Conservation (phyloP, 148 eudicot genomes). For the Heliosperma pusillum region DNA sequence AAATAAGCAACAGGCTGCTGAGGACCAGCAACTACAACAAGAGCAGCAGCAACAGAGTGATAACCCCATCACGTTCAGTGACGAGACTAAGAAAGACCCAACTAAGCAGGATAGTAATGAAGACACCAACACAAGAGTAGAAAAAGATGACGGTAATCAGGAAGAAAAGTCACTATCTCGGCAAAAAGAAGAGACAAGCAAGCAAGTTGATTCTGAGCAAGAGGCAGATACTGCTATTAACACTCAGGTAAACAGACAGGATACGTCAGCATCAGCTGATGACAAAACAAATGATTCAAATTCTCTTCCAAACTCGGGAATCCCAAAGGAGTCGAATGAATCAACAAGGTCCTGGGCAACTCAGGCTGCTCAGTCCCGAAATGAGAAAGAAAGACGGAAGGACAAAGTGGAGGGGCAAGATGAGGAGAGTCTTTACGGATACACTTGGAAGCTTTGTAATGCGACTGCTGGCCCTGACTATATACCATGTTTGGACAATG, state of each 20-base stretch:
- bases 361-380: slow-evolving; percentile 61
- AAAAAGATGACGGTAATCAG: slow-evolving; percentile 16
- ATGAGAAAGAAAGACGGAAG: slow-evolving; percentile 59
- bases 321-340: slow-evolving; percentile 71
- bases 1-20: slow-evolving; percentile 25
- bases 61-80: slow-evolving; percentile 31
- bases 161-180: slow-evolving; percentile 19
- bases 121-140: slow-evolving; percentile 15
- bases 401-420: slow-evolving; percentile 27
- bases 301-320: slow-evolving; percentile 44
- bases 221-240: neutral
- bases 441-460: slow-evolving; percentile 69
- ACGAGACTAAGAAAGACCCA: slow-evolving; percentile 36
- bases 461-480: slow-evolving; percentile 68
- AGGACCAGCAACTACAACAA: slow-evolving; percentile 25
- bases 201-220: slow-evolving; percentile 12
- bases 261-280: slow-evolving; percentile 21
- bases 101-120: slow-evolving; percentile 34
- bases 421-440: slow-evolving; percentile 32
- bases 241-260: slow-evolving; percentile 21
- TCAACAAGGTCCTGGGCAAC: slow-evolving; percentile 71
- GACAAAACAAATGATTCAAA: slow-evolving; percentile 28
- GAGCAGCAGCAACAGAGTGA: slow-evolving; percentile 24
- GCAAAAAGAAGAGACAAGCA: slow-evolving; percentile 23
- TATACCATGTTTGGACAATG: slow-evolving; percentile 88